Conservation (phyloP, 306 rosid genomes). For the Malus domestica region DNA sequence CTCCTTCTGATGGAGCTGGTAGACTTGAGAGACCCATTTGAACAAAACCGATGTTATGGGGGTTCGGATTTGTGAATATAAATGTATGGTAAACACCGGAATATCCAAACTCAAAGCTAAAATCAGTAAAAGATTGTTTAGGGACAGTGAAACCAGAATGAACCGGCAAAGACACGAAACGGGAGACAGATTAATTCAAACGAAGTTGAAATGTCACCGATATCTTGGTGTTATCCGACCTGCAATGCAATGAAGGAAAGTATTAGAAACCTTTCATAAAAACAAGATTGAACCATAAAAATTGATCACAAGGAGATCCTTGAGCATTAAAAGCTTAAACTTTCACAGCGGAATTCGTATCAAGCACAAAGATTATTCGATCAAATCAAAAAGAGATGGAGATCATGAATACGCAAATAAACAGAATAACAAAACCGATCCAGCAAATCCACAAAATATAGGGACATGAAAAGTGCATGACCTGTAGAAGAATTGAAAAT, state of each 20-base stretch:
- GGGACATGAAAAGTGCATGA: not conserved
- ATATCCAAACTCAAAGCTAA: conserved; percentile 6
- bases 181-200: not conserved
- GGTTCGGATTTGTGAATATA: not conserved
- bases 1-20: conserved; percentile 93
- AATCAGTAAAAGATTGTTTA: not conserved
- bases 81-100: not conserved
- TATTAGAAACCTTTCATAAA: conserved; percentile 10
- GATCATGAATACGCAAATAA: not conserved
- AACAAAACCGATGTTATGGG: conserved; percentile 4
- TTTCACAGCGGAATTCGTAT: not conserved
- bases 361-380: not conserved
- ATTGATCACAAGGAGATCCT: not conserved
- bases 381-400: not conserved
- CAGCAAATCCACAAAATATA: not conserved
- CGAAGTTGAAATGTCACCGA: not conserved
- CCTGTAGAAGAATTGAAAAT: not conserved
- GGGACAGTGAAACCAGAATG: not conserved
- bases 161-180: not conserved
- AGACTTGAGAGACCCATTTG: conserved; percentile 91
- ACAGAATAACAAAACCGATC: not conserved
- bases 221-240: conserved; percentile 23
- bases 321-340: not conserved
- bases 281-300: not conserved
- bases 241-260: conserved; percentile 24